Evolutionary conservation across 495 filamentous ascomycete genomes (phyloP).

Genomic region (Aspergillus panamensis): DNA sequence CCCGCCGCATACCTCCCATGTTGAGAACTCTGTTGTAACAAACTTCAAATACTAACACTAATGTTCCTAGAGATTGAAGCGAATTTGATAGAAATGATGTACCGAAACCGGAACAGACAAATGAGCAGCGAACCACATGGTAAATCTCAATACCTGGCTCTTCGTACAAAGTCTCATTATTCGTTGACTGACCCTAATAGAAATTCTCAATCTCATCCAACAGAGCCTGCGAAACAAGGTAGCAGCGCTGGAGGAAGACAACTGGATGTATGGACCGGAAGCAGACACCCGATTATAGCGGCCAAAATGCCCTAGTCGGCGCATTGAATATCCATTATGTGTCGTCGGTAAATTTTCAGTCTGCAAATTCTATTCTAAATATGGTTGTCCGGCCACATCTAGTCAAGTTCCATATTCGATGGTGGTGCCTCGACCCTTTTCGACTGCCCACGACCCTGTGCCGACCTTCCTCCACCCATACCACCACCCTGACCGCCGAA

Average conservation of each 20-base stretch:
- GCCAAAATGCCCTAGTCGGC: neutral
- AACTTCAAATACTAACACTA: neutral
- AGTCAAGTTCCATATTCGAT: constrained; percentile 54
- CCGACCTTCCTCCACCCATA: constrained; percentile 36
- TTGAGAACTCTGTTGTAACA: neutral
- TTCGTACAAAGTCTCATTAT: neutral
- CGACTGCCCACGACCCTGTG: constrained; percentile 33
- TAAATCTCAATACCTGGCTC: constrained; percentile 32
- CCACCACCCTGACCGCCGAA: constrained; percentile 55
- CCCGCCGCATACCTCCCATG: neutral
- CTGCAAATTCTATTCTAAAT: constrained; percentile 5
- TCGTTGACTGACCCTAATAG: constrained; percentile 40
- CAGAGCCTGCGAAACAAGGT: constrained; percentile 70
- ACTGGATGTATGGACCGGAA: constrained; percentile 88
- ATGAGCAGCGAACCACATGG: constrained; percentile 64
- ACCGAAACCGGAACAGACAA: constrained; percentile 60
- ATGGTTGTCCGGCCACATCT: constrained; percentile 13
- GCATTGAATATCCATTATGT: constrained; percentile 23
- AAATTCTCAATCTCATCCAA: constrained; percentile 67
- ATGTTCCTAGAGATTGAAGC: constrained; percentile 43
- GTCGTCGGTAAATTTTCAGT: neutral
- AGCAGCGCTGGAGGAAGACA: constrained; percentile 72
- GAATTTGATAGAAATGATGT: constrained; percentile 49
- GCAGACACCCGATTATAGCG: constrained; percentile 34
- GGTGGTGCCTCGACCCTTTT: constrained; percentile 50